Conservation (phyloP, 805 yeast genomes). For the Hanseniaspora taiwanica region DNA sequence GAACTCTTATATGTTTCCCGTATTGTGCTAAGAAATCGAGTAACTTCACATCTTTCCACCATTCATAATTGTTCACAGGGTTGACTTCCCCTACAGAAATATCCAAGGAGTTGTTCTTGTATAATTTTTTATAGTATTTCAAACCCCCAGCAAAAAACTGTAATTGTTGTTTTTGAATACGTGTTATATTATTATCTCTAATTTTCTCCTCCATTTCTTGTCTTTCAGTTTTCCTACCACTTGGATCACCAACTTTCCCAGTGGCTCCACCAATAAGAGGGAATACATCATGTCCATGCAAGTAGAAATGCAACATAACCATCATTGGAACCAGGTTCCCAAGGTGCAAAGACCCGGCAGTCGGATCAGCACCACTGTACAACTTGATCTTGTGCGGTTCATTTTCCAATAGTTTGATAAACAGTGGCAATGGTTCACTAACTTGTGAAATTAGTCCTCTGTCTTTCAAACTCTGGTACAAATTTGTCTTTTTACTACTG, state of each 20-base stretch:
- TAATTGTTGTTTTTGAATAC: conserved; percentile 49
- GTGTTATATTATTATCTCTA: conserved; percentile 41
- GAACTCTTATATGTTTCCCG: conserved; percentile 69
- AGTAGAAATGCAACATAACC: conserved; percentile 68
- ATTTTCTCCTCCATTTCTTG: conserved; percentile 37
- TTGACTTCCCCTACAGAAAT: conserved; percentile 25
- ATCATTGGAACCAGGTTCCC: conserved; percentile 85
- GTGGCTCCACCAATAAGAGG: conserved; percentile 93
- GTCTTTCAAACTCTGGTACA: conserved; percentile 6
- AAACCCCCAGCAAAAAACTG: conserved; percentile 49
- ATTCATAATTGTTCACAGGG: conserved; percentile 52
- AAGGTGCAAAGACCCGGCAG: conserved; percentile 77
- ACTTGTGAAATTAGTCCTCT: conserved; percentile 21
- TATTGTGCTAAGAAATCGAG: conserved; percentile 63
- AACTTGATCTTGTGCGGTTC: conserved; percentile 25
- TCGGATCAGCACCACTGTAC: conserved; percentile 95
- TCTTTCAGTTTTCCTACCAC: conserved; percentile 78
- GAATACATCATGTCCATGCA: conserved; percentile 75
- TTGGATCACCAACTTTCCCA: conserved; percentile 92
- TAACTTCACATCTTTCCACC: conserved; percentile 78
- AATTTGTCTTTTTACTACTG: too few species aligned
- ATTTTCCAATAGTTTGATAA: conserved; percentile 7
- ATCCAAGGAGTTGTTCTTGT: conserved; percentile 23
- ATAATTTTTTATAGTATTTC: conserved; percentile 36
- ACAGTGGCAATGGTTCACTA: conserved; percentile 16